A percentile compares a stretch with the other conserved stretches of the same genome.
These are phyloP conservation scores for Rhazya stricta DNA, from an alignment of 257 asterid species.

Conservation along the genomic window DNA sequence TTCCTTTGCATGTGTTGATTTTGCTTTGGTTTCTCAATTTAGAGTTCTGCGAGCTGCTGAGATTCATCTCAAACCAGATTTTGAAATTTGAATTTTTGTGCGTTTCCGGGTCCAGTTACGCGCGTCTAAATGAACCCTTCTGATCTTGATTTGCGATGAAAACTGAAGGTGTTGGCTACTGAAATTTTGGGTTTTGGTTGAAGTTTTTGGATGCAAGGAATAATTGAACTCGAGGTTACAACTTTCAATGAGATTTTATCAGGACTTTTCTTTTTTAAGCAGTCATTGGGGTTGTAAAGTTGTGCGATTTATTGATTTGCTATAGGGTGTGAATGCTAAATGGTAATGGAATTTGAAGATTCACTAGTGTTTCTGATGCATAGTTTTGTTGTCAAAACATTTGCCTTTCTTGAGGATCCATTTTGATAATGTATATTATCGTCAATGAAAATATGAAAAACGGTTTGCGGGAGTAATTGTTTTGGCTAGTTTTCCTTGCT, in stretches of 20 bases:
- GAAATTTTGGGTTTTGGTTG: not conserved
- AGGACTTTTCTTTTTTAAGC: not conserved
- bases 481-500: not conserved
- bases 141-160: slow-evolving; percentile 9
- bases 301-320: not conserved
- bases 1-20: slow-evolving; percentile 1
- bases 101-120: not conserved
- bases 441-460: not conserved
- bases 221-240: not conserved
- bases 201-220: not conserved
- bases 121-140: not conserved
- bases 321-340: not conserved
- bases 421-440: not conserved
- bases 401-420: too few relatives aligned
- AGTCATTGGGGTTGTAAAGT: not conserved
- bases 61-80: not conserved
- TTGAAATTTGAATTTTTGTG: slow-evolving; percentile 14
- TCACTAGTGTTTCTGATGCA: not conserved
- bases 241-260: not conserved
- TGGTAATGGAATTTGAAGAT: not conserved
- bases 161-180: not conserved
- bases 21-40: not conserved
- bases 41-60: not conserved
- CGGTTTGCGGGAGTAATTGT: not conserved
- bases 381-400: not conserved